Conservation (phyloP, 371 early-diverging fungal genomes). For the Actinomortierella wolfii region DNA sequence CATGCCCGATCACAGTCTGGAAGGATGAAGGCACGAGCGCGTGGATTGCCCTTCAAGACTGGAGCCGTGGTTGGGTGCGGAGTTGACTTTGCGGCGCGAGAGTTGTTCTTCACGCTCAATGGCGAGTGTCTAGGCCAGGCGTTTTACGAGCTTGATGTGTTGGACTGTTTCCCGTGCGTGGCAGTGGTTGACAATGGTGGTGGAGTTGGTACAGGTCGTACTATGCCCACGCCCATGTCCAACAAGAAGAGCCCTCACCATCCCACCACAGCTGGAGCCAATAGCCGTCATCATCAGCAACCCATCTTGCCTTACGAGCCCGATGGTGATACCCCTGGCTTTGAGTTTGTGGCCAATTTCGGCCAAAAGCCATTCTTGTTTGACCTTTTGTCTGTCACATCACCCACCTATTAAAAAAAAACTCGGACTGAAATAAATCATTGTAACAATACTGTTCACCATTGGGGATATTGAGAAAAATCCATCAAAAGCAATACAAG, state of each 20-base stretch:
- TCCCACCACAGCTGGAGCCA: too few relatives aligned
- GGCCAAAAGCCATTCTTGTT: conserved; percentile 38
- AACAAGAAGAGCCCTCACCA: too few relatives aligned
- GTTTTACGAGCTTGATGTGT: conserved; percentile 35
- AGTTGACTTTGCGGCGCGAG: conserved; percentile 32
- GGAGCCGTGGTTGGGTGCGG: conserved; percentile 42
- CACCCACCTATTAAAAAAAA: not conserved
- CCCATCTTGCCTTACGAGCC: too few relatives aligned
- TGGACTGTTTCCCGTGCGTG: conserved; percentile 38
- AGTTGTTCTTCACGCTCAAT: conserved; percentile 39
- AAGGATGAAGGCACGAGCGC: conserved; percentile 39
- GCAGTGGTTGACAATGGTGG: conserved; percentile 27
- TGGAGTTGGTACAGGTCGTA: conserved; percentile 14
- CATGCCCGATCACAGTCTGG: conserved; percentile 37
- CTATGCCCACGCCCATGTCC: too few relatives aligned
- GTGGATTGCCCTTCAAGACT: conserved; percentile 23
- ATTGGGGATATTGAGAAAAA: too few relatives aligned
- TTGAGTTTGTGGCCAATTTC: conserved; percentile 43
- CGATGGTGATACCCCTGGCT: conserved; percentile 8
- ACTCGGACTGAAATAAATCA: too few relatives aligned
- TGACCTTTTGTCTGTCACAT: conserved; percentile 11
- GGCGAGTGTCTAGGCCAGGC: conserved; percentile 44
- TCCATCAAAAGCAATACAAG: too few relatives aligned
- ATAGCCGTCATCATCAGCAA: too few relatives aligned
- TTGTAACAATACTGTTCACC: too few relatives aligned